Evolutionary conservation across 1,284 basidiomycete species (phyloP), one percentile per base, ranked within the genome.

Genomic region (Pascua guehoae): DNA sequence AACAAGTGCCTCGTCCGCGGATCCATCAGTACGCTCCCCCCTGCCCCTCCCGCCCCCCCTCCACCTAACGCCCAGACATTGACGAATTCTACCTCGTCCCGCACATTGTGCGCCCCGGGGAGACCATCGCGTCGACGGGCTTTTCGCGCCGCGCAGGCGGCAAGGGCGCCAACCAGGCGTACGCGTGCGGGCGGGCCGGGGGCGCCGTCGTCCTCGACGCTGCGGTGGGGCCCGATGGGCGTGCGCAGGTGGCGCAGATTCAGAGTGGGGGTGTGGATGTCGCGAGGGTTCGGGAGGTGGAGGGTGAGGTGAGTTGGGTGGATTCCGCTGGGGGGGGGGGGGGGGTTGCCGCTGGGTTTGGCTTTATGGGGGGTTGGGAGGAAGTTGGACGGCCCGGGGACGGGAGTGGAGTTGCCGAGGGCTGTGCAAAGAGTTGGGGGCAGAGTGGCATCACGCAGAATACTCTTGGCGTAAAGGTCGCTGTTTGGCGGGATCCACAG

Each of bases 131-230:
- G 5, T 79, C 79, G 0, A 74, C 70, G 9, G 61, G 58, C 0
- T 72, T 76, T 50, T 69, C 72, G 17, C 69, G 73, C 18, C 66
- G 72, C 46, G 71, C 76, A 8, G 80, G 80, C 9, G 80, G 80
- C 0, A 81, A 81, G 61, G 80, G 80, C n/a, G 79, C 79, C 8
- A 81, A 81, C 58, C 78, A 79, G 56, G 77, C 79, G 14, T 75
- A 73, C 40, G 73, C 79, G 0, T 68, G 75, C 2, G 79, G 78
- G 0, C 64, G 70, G 51, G 79, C 78, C 3, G 77, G 74, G 2
- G 76, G 68, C 0, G 1, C 11, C 0, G 79, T 80, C 11, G 60
- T 68, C 11, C 62, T 81, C 16, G 76, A 78, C 16, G 79, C 74
- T 0, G 57, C 61, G 10, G 62, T 77, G 5, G 79, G 80, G 0